Base-by-base conservation (phyloP, 768 basidiomycete species). In the Lyophyllum decastes region DNA sequence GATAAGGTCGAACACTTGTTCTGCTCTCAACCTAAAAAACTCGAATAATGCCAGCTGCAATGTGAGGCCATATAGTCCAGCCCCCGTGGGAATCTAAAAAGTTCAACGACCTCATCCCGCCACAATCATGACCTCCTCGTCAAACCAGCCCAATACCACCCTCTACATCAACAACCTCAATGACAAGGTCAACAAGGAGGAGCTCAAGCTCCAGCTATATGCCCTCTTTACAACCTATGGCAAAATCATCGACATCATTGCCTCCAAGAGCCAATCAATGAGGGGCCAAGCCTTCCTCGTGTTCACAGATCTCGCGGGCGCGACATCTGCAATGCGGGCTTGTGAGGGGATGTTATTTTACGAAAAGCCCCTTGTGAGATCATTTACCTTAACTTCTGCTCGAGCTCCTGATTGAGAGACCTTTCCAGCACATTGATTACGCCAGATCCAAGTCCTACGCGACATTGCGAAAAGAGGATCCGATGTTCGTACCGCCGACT, bases 211-310 rank as follows among this genome's bases (percentile, higher is more conserved):
- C 10, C 90, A 94, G 75, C 80, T 98, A 1, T 93, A 87, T 68
- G 87, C 89, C 25, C 84, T 98, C 49, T 98, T 98, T 78, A 89
- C 90, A 8, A 91, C 95, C 44, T 92, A 97, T 75, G 96, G 96
- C 70, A 90, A 88, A 70, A 79, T 98, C 57, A 85, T 98, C 78
- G 96, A 98, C 71, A 86, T 98, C 58, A 84, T 98, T 57, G 95
- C 95, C 22, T 86, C 89, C 24, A 95, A 96, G 73, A 84, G 80
- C 69, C 76, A 84, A 57, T 90, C 88, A 73, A 93, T 92, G 88
- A 84, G 89, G 62, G 95, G 95, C 21, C 95, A 97, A 73, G 96
- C 96, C 1, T 98, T 97, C 74, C 87, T 98, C 68, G 94, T 96
- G 66, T 98, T 97, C 75, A 83, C 85, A 50, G 96, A 98, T 76